phyloP scores from a whole-genome alignment of 495 filamentous ascomycete species.

The Aspergillus bridgeri region DNA sequence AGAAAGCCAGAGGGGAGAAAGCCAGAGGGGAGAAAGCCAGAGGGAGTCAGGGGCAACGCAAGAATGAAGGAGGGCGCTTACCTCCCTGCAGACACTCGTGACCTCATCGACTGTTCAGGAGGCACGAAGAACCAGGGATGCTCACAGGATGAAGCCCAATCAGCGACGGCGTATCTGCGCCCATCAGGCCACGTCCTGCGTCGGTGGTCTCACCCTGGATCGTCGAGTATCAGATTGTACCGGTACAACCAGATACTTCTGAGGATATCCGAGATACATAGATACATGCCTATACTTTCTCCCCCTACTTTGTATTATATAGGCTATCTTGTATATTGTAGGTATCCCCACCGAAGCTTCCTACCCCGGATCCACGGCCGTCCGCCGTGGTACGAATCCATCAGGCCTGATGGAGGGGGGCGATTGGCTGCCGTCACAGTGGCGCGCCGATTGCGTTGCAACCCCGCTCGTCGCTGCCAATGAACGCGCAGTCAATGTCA shows the following conservation, averaged over 20 bases:
- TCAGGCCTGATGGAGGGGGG: neutral
- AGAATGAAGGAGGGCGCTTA: neutral
- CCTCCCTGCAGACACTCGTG: neutral
- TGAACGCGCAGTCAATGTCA: neutral
- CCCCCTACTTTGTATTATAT: too few species aligned
- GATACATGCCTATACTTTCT: too few species aligned
- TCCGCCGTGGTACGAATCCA: neutral
- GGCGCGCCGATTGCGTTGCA: conserved; percentile 6
- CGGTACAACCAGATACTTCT: too few species aligned
- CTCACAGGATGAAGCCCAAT: neutral
- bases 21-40: neutral
- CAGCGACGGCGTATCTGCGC: neutral
- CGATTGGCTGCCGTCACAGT: neutral
- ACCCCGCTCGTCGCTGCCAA: conserved; percentile 11
- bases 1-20: neutral
- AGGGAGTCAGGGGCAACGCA: neutral
- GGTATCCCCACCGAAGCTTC: neutral
- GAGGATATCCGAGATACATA: too few species aligned
- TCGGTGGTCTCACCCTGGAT: conserved; percentile 3
- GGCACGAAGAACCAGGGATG: neutral
- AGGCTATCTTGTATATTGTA: too few species aligned
- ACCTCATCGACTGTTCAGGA: neutral
- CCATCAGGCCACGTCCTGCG: conserved; percentile 7
- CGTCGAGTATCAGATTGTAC: too few species aligned
- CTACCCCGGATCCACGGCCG: conserved; percentile 11